These are phyloP conservation scores for Bipolaris oryzae DNA, from an alignment of 2,329 filamentous ascomycete species.

Conservation along the genomic window DNA sequence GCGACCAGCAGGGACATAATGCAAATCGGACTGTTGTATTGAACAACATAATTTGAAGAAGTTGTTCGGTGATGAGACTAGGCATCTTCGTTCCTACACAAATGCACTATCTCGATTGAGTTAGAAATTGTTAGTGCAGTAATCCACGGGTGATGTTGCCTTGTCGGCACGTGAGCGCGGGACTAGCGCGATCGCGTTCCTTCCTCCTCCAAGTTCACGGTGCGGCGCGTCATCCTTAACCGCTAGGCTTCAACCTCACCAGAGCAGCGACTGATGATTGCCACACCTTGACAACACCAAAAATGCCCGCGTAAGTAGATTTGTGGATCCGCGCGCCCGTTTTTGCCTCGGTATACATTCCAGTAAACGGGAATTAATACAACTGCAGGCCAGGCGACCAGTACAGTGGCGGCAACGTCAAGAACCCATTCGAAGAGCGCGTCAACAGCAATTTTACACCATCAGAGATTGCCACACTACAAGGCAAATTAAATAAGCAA, in stretches of 20 bases:
- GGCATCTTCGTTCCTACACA: neutral
- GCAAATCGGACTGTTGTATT: neutral
- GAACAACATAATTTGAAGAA: neutral
- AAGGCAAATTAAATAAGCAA: constrained; percentile 86
- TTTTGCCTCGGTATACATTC: neutral
- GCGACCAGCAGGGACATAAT: neutral
- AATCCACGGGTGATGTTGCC: constrained; percentile 5
- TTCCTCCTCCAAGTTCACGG: constrained; percentile 18
- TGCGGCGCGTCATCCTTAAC: constrained; percentile 39
- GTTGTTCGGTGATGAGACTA: neutral
- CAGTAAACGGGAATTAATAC: constrained; percentile 20
- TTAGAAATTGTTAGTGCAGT: constrained; percentile 13
- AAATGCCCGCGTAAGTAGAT: constrained; percentile 46
- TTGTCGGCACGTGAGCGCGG: constrained; percentile 21
- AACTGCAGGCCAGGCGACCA: constrained; percentile 46
- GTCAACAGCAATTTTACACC: constrained; percentile 83
- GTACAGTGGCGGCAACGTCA: constrained; percentile 45
- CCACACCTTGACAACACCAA: constrained; percentile 25
- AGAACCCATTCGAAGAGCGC: constrained; percentile 83
- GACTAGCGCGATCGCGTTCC: constrained; percentile 29
- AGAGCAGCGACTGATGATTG: constrained; percentile 34
- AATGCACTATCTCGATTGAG: neutral
- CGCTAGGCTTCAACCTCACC: constrained; percentile 33
- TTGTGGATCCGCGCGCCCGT: too few species aligned
- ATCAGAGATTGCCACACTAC: constrained; percentile 85